Percentiles rank a stretch among this genome's conserved stretches.
phyloP scores from a whole-genome alignment of 352 stramenopile genomes.

The Phytophthora ohioensis region DNA sequence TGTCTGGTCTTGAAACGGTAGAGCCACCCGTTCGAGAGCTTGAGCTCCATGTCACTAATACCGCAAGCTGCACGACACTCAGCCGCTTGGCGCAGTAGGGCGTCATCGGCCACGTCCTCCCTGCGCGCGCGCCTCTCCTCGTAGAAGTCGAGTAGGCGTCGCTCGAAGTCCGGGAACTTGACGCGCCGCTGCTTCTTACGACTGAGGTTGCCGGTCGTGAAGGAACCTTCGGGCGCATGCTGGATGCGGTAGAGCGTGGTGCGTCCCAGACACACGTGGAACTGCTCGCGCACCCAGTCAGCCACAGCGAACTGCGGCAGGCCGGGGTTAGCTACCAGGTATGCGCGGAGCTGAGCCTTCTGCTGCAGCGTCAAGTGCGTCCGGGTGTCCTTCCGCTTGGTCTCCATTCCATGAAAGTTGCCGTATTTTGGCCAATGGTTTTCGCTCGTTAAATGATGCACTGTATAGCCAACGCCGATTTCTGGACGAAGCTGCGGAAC shows the following conservation, averaged over 20 bases:
- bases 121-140: conserved; percentile 4
- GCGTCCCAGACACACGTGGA: conserved; percentile 43
- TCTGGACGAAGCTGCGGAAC: too few relatives aligned
- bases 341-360: conserved; percentile 41
- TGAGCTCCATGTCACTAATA: conserved; percentile 44
- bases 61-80: conserved; percentile 43
- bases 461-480: too few relatives aligned
- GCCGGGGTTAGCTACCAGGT: conserved; percentile 42
- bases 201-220: conserved; percentile 35
- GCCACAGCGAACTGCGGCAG: conserved; percentile 39
- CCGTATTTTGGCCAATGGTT: neutral
- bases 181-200: conserved; percentile 54
- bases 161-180: conserved; percentile 55
- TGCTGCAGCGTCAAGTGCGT: conserved; percentile 51
- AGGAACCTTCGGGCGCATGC: conserved; percentile 37
- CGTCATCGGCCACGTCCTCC: conserved; percentile 35
- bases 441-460: too few relatives aligned
- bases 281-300: conserved; percentile 45
- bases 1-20: conserved; percentile 57
- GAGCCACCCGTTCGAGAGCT: conserved; percentile 60
- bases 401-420: conserved; percentile 8
- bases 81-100: conserved; percentile 40
- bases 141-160: conserved; percentile 31
- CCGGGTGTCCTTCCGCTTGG: conserved; percentile 23
- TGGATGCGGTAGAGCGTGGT: conserved; percentile 59